These are phyloP conservation scores for Penstemon barbatus DNA, from an alignment of 257 asterid genomes.

Conservation along the genomic window DNA sequence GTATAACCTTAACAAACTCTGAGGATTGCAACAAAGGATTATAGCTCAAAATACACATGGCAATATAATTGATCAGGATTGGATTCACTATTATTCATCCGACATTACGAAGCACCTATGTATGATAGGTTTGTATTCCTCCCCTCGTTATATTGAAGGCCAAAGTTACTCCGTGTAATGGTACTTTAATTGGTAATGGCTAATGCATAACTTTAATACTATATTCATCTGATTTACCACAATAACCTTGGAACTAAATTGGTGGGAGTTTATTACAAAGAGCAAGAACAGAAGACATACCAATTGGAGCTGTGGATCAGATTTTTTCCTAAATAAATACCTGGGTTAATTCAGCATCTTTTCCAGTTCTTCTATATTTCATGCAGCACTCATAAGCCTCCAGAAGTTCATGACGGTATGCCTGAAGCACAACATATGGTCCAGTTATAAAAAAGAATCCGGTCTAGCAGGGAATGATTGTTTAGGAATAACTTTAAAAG, in stretches of 20 bases:
- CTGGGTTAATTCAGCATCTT: slow-evolving; percentile 97
- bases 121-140: background rate
- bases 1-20: background rate
- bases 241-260: background rate
- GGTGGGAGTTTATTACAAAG: slow-evolving; percentile 1
- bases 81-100: background rate
- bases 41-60: background rate
- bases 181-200: too few species aligned
- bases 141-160: background rate
- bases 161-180: background rate
- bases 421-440: slow-evolving; percentile 43
- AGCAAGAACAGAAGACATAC: slow-evolving; percentile 3
- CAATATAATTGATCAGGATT: slow-evolving; percentile 6
- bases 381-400: slow-evolving; percentile 94
- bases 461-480: slow-evolving; percentile 8
- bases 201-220: too few species aligned
- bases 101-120: background rate
- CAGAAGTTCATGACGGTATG: slow-evolving; percentile 78
- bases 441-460: slow-evolving; percentile 16
- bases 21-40: slow-evolving; percentile 4
- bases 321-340: slow-evolving; percentile 39
- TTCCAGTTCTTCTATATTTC: slow-evolving; percentile 80
- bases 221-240: slow-evolving; percentile 1
- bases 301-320: slow-evolving; percentile 11
- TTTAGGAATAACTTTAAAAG: background rate